A percentile compares a stretch with the other conserved stretches of the same genome.
These are phyloP conservation scores for Candida manassasensis DNA, from an alignment of 805 yeast genomes.

Conservation along the genomic window DNA sequence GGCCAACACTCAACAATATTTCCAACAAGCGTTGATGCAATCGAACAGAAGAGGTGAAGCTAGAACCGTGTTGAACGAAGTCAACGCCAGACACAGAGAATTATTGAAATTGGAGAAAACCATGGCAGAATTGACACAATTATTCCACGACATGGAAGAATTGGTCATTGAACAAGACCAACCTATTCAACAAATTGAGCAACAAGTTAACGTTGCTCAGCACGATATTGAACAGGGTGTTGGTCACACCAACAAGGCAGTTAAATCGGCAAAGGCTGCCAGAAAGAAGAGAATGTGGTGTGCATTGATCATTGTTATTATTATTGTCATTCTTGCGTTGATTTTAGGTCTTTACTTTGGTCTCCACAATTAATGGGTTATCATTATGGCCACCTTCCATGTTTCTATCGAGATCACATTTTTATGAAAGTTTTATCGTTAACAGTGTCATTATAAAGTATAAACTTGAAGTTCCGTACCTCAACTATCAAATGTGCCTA, in stretches of 20 bases:
- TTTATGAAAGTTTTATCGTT: no score
- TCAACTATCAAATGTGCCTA: no score
- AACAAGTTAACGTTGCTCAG: slow-evolving; percentile 78
- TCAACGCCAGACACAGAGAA: slow-evolving; percentile 92
- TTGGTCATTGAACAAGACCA: slow-evolving; percentile 94
- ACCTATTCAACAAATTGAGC: slow-evolving; percentile 75
- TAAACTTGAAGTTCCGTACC: no score
- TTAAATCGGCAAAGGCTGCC: slow-evolving; percentile 79
- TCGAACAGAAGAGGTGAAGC: slow-evolving; percentile 93
- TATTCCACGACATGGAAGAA: slow-evolving; percentile 94
- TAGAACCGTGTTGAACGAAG: slow-evolving; percentile 90
- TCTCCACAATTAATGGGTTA: slow-evolving; percentile 11
- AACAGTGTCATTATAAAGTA: no score
- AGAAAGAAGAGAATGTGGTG: slow-evolving; percentile 91
- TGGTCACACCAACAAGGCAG: slow-evolving; percentile 89
- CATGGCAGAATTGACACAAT: slow-evolving; percentile 91
- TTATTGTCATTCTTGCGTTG: slow-evolving; percentile 61
- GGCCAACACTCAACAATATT: slow-evolving; percentile 77
- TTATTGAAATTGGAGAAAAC: slow-evolving; percentile 91
- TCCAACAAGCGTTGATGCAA: slow-evolving; percentile 85
- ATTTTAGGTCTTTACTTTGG: slow-evolving; percentile 62
- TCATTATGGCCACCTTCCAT: no score
- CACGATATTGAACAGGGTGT: slow-evolving; percentile 90
- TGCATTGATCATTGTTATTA: slow-evolving; percentile 54
- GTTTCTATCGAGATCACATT: no score